Evolutionary conservation across 305 asterid species (phyloP).

Genomic region (Galium porrigens): DNA sequence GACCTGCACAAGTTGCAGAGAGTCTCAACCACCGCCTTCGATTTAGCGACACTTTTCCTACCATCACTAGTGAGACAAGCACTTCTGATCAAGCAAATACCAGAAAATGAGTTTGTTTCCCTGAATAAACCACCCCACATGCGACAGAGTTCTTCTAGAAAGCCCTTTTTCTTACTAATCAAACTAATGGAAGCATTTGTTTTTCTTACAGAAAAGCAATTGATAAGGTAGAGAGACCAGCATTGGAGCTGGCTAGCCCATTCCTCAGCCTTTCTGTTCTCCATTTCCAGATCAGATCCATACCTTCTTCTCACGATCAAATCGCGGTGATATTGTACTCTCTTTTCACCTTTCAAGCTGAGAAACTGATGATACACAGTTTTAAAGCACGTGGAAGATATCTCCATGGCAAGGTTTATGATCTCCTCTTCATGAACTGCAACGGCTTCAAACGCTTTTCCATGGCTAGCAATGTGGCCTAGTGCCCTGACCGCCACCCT

Average conservation of each 20-base stretch:
- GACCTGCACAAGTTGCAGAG: slow-evolving; percentile 22
- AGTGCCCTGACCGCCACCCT: slow-evolving; percentile 33
- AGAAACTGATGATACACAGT: slow-evolving; percentile 17
- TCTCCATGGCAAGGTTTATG: slow-evolving; percentile 16
- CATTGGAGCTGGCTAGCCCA: slow-evolving; percentile 29
- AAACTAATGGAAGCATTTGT: slow-evolving; percentile 12
- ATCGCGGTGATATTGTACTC: slow-evolving; percentile 20
- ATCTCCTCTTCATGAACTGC: slow-evolving; percentile 17
- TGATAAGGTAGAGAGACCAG: slow-evolving; percentile 28
- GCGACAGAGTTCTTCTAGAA: slow-evolving; percentile 16
- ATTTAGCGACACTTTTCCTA: slow-evolving; percentile 20
- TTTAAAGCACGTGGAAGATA: slow-evolving; percentile 18
- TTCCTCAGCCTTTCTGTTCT: slow-evolving; percentile 24
- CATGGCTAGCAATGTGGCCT: slow-evolving; percentile 28
- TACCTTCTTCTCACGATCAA: slow-evolving; percentile 13
- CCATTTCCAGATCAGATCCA: slow-evolving; percentile 18
- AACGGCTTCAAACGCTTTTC: slow-evolving; percentile 16
- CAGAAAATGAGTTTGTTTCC: slow-evolving; percentile 21
- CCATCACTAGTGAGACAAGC: slow-evolving; percentile 18
- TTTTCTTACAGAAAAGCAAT: slow-evolving; percentile 17
- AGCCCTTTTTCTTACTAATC: slow-evolving; percentile 16
- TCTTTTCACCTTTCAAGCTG: slow-evolving; percentile 10
- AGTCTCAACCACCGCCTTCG: not conserved
- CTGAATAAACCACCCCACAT: slow-evolving; percentile 23
- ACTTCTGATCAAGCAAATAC: slow-evolving; percentile 20